Evolutionary conservation across 805 yeast genomes (phyloP), one percentile per base, ranked within the genome.

Genomic region (Candida railenensis): DNA sequence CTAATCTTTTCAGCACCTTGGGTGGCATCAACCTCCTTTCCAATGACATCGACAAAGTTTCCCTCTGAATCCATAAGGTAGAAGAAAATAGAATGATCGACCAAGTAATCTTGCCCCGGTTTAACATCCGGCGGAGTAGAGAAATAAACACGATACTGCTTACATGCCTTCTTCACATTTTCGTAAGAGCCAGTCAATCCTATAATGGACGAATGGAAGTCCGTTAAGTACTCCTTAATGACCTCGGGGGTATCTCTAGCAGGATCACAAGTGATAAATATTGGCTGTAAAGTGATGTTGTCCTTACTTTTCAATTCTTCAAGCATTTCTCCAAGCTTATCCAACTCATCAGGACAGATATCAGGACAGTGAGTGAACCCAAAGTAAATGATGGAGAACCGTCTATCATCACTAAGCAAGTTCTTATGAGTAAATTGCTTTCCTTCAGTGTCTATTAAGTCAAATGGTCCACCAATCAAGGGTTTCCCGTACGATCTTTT

Each of bases 51-150:
- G 42, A 92, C 87, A 61, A 89, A 94, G 61, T 89, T 82, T 41
- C 98, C 99, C 63, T 94, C 97, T n/a, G 96, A 91, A 63, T 94
- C 98, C 97, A 94, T 92, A 57, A 94, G 73, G 61, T 94, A 94
- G 69, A 92, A 92, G 80, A 94, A 94, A 48, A 94, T 90, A 2
- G 98, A 92, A 67, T 94, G 99, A 63, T 94, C 99, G 28, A 94
- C 99, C 50, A 94, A 75, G 62, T 94, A 94, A 57, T 94, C 97
- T 67, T 94, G 96, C 16, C 97, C 98, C 0, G 96, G 94, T 63
- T 90, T 89, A 40, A 94, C 85, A 61, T 89, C 81, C 21, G 91
- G 87, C 2, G 99, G 99, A 1, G 99, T 94, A n/a, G 96, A 89
- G 67, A 94, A 94, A 67, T 94, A 94, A 12, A 94, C 99, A 54